Conservation (phyloP, 2,329 filamentous ascomycete genomes). For the Hymenoscyphus linearis region DNA sequence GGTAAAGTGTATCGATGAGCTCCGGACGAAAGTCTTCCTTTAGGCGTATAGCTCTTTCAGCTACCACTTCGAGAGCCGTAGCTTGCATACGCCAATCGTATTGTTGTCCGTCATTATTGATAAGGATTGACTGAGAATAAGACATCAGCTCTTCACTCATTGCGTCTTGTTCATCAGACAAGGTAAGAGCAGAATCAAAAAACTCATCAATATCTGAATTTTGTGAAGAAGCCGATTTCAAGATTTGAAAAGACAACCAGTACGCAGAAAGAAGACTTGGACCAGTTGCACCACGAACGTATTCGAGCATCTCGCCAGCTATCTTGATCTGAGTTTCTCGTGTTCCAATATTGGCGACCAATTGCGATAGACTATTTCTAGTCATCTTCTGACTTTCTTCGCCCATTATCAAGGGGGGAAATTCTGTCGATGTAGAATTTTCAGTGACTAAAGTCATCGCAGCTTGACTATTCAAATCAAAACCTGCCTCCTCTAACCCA, state of each 20-base stretch:
- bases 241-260: conserved; percentile 73
- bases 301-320: conserved; percentile 59
- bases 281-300: conserved; percentile 52
- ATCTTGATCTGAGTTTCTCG: conserved; percentile 56
- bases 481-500: conserved; percentile 25
- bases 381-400: conserved; percentile 63
- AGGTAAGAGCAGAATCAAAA: conserved; percentile 48
- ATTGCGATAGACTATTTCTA: conserved; percentile 48
- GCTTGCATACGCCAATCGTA: conserved; percentile 70
- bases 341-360: conserved; percentile 51
- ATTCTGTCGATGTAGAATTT: conserved; percentile 33
- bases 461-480: conserved; percentile 29
- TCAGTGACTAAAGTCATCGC: conserved; percentile 24
- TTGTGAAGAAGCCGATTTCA: conserved; percentile 51
- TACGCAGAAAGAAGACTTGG: conserved; percentile 63
- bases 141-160: conserved; percentile 56
- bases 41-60: conserved; percentile 66
- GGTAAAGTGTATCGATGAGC: conserved; percentile 86
- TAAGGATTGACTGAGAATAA: conserved; percentile 59
- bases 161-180: conserved; percentile 38
- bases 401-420: conserved; percentile 56
- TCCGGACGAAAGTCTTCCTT: conserved; percentile 70
- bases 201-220: conserved; percentile 59
- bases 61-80: conserved; percentile 74
- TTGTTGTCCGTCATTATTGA: conserved; percentile 42